Base-by-base conservation (phyloP, 2,329 filamentous ascomycete species). In the Penicillium sp. region DNA sequence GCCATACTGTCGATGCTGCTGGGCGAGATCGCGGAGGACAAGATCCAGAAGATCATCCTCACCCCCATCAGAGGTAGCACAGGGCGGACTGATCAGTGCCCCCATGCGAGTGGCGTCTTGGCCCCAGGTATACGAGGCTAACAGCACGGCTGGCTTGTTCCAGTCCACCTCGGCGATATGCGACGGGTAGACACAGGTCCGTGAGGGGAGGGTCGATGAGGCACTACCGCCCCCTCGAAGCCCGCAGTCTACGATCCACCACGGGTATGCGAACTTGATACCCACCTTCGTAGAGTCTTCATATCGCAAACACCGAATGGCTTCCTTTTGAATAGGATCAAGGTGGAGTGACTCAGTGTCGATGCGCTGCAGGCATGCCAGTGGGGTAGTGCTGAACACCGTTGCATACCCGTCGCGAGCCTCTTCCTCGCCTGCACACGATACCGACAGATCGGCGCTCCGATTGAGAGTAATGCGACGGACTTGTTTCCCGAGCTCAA, bases 121-220 rank as follows among this genome's bases (percentile, higher is more conserved):
- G 2, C 22, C 43, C 42, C 42, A 56, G 19, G 49, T 53, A 16
- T 56, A 56, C 2, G 49, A 53, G 28, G 40, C 45, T 2, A 56
- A 25, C 14, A 56, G 30, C 1, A 48, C 49, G 1, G 49, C 36
- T 4, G 42, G 30, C 16, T 46, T 11, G 16, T 41, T 11, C 40
- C 22, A 42, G 25, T 40, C 25, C 6, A 36, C 31, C 4, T 25
- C 17, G n/a, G 17, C 5, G 4, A 33, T 25, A 36, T 33, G 50
- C 16, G 42, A 44, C 1, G 57, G 57, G 31, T 60, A 60, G 22
- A 60, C 46, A 14, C 55, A 57, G 22, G 36, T 58, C 12, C 58
- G 50, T 11, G 57, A 31, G 2, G 58, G 58, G 7, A 58, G 55
- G 40, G 58, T 51, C 7, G 58, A 56, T 7, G 41, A n/a, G n/a